Base-by-base conservation (phyloP, 495 filamentous ascomycete genomes). In the Haplographium delicatum region DNA sequence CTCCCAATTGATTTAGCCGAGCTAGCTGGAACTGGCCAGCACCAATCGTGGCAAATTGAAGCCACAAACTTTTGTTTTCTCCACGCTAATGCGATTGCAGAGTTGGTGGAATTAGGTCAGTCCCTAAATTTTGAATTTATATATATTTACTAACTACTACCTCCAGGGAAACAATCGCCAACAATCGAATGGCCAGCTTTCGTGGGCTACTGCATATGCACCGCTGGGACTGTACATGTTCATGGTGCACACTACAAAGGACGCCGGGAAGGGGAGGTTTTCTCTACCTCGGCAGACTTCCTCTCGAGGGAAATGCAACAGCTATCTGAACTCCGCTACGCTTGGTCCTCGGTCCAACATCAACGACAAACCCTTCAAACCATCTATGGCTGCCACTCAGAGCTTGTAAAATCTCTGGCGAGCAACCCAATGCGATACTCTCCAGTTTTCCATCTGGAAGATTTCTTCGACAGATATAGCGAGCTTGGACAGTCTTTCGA, bases 21-120 rank as follows among this genome's bases (percentile, higher is more conserved):
- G 56, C 72, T 91, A 6, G 76, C 85, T 28, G 85, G 85, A 16
- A 82, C 80, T 0, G 85, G 86, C 0, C 88, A 91, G 59, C 86
- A 94, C 54, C 87, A 91, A 61, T 89, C 85, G 27, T 94, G 88
- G 88, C 88, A 91, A 64, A 91, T 91, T 44, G 86, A 89, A 58
- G 85, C 87, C 0, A 91, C 87, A 1, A 89, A 90, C 51, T 75
- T 90, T 44, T 91, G 88, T 64, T 91, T 94, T 63, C 73, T 86
- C 13, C 88, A 94, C 56, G 86, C 88, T 7, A 94, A 91, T 64
- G 86, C 87, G 1, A 89, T 94, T 43, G 82, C 85, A 4, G 88
- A 91, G 55, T 71, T 94, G 1, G 85, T 91, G 16, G 85, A 89
- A 61, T 76, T 91, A 18, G 86, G 84, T 40, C 50, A 16, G 50